Evolutionary conservation across 192 early-diverging fungal species (phyloP), one percentile per base, ranked within the genome.

Genomic region (Phycomyces blakesleeanus): DNA sequence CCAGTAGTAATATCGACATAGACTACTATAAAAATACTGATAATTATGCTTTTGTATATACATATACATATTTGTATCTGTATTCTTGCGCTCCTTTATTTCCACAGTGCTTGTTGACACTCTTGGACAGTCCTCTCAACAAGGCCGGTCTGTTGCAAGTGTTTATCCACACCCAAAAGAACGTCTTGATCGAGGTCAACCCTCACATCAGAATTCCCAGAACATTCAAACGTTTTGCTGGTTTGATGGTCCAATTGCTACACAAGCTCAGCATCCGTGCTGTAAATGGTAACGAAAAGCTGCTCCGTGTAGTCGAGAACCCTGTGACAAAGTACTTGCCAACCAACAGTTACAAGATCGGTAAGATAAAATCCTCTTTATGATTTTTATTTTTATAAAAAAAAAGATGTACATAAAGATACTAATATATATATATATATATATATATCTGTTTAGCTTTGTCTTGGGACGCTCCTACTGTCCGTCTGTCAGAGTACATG

Each of bases 191-290:
- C 59, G 97, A 99, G 83, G 91, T 99, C 41, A 95, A 93, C 72
- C 97, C 97, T 41, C 91, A 95, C 60, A 91, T 98, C 55, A 88
- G 97, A 66, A 99, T 99, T 71, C 97, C 97, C n/a, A 85, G 97
- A 74, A 99, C 97, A 9, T 99, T 96, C 68, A 99, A 98, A 82
- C 87, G 97, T 59, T 99, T 99, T 77, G 90, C 92, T 61, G 97
- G 96, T 18, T 75, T 98, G 55, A 97, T 98, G 96, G 89, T 98
- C 25, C 96, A 99, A 87, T 83, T 99, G 62, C 85, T 98, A 26
- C 97, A 99, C 78, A 99, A 99, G 74, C 78, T 98, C 74, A 87
- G 86, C 49, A 97, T 99, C 73, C 89, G 90, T 22, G 86, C 95
- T 27, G 93, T 94, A 24, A 89, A 92, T 69, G 93, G 94, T 29